phyloP scores from a whole-genome alignment of 176 grass and related monocot species.

The Hordeum marinum region DNA sequence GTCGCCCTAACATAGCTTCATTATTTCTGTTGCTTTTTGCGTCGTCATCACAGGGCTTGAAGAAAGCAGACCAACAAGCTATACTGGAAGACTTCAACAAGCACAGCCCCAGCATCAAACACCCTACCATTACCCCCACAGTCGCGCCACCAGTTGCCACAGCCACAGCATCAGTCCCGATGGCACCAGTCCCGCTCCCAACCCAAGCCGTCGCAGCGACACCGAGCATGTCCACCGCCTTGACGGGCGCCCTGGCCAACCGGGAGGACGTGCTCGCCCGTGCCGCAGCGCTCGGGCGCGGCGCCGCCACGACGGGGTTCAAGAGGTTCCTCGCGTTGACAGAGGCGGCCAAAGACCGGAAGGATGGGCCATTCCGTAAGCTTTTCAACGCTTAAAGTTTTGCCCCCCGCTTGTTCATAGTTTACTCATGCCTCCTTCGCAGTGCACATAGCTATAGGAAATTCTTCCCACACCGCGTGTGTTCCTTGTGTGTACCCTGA shows the following conservation, averaged over 20 bases:
- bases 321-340: slow-evolving; percentile 98
- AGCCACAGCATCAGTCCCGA: slow-evolving; percentile 18
- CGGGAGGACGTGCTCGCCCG: slow-evolving; percentile 88
- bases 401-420: slow-evolving; percentile 24
- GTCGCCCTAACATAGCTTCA: neutral
- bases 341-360: slow-evolving; percentile 93
- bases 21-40: neutral
- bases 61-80: slow-evolving; percentile 92
- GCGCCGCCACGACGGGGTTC: slow-evolving; percentile 88
- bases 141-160: slow-evolving; percentile 32
- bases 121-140: slow-evolving; percentile 48
- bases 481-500: slow-evolving; percentile 2
- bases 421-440: slow-evolving; percentile 3
- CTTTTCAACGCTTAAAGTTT: slow-evolving; percentile 65
- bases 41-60: slow-evolving; percentile 60
- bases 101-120: slow-evolving; percentile 67
- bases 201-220: slow-evolving; percentile 34
- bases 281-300: slow-evolving; percentile 86
- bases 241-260: slow-evolving; percentile 57
- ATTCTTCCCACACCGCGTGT: slow-evolving; percentile 28
- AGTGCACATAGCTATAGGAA: slow-evolving; percentile 57
- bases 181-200: slow-evolving; percentile 24
- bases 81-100: slow-evolving; percentile 97
- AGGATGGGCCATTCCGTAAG: slow-evolving; percentile 96
- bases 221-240: slow-evolving; percentile 20